These are phyloP conservation scores for Aureobasidium musti DNA, from an alignment of 2,329 filamentous ascomycete species.

Conservation along the genomic window DNA sequence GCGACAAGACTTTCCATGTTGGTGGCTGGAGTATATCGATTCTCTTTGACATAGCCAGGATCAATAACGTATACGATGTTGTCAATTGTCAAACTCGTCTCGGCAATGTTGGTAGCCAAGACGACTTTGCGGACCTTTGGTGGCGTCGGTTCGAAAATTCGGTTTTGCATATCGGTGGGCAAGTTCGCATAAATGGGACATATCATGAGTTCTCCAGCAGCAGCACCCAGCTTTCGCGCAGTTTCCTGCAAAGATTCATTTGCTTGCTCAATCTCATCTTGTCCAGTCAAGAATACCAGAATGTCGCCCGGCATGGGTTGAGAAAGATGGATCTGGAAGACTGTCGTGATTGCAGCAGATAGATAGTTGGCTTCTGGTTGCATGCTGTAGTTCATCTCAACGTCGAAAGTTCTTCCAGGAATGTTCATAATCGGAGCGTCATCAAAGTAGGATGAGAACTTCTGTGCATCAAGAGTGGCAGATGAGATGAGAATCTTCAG, in stretches of 20 bases:
- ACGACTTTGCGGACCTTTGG: constrained; percentile 85
- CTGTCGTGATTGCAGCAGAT: constrained; percentile 84
- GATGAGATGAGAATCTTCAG: constrained; percentile 90
- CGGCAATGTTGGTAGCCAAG: constrained; percentile 93
- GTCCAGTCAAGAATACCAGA: constrained; percentile 89
- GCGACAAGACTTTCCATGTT: constrained; percentile 92
- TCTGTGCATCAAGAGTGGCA: constrained; percentile 90
- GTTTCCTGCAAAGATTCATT: constrained; percentile 84
- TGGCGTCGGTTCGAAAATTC: constrained; percentile 93
- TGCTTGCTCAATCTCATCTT: constrained; percentile 92
- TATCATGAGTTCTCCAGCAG: constrained; percentile 83
- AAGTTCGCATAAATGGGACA: constrained; percentile 94
- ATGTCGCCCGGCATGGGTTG: constrained; percentile 81
- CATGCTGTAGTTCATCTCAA: constrained; percentile 87
- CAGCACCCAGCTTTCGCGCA: constrained; percentile 78
- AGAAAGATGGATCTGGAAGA: constrained; percentile 91
- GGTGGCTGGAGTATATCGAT: constrained; percentile 85
- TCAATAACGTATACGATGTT: constrained; percentile 97
- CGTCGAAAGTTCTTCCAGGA: constrained; percentile 82
- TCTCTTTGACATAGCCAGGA: constrained; percentile 92
- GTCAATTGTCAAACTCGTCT: constrained; percentile 93
- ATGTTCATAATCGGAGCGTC: constrained; percentile 94
- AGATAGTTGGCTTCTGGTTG: constrained; percentile 94
- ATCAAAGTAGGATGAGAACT: constrained; percentile 90
- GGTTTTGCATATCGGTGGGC: constrained; percentile 84